A percentile compares a stretch with the other conserved stretches of the same genome.
phyloP scores from a whole-genome alignment of 176 grass and related monocot genomes.

The Avena eriantha region DNA sequence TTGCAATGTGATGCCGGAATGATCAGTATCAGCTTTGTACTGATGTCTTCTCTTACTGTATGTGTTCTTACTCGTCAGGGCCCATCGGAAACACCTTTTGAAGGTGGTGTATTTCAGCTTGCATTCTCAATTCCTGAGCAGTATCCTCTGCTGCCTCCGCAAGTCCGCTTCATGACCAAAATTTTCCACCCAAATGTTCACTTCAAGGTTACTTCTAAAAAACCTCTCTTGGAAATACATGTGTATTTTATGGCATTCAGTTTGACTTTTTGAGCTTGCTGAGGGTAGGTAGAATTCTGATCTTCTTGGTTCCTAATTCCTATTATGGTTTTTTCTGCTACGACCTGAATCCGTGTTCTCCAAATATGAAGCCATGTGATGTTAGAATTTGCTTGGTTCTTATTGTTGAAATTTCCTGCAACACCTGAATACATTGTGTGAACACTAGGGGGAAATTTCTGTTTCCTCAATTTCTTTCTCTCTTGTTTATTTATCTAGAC shows the following conservation, averaged over 20 bases:
- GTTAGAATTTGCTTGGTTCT: background rate
- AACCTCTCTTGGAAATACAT: background rate
- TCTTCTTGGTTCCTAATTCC: background rate
- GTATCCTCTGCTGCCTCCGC: conserved; percentile 92
- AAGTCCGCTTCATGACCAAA: conserved; percentile 96
- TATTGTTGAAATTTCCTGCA: background rate
- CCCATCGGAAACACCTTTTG: conserved; percentile 90
- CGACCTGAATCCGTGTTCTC: background rate
- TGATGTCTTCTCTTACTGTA: conserved; percentile 21
- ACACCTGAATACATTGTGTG: background rate
- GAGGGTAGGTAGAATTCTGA: background rate
- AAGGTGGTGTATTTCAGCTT: conserved; percentile 90
- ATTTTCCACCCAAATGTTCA: conserved; percentile 99
- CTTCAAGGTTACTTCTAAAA: conserved; percentile 75
- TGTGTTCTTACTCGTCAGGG: conserved; percentile 48
- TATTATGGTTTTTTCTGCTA: background rate
- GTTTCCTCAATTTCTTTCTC: background rate
- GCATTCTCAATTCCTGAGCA: conserved; percentile 92
- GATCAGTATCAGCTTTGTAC: background rate
- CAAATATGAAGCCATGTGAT: background rate
- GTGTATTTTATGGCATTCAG: background rate
- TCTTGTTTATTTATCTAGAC: conserved; percentile 53
- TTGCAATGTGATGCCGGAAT: background rate
- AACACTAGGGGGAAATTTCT: background rate
- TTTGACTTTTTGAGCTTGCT: background rate